phyloP scores from a whole-genome alignment of 1,139 yeast genomes.

The Candida sp. region DNA sequence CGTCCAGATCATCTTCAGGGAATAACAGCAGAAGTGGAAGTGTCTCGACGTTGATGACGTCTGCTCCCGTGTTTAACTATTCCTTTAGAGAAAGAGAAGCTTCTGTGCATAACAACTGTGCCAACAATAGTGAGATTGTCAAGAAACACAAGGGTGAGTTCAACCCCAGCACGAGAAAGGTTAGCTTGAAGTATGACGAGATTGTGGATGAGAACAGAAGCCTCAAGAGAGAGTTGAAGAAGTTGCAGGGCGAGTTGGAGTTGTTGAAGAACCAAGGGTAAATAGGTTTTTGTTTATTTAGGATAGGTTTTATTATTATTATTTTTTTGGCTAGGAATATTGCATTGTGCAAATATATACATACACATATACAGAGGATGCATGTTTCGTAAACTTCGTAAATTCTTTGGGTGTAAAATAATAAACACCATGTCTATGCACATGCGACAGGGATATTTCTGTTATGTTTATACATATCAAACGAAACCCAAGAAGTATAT shows the following conservation, averaged over 20 bases:
- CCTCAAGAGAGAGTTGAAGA: conserved; percentile 14
- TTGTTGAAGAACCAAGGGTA: conserved; percentile 1
- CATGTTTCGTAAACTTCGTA: background rate
- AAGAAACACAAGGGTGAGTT: conserved; percentile 9
- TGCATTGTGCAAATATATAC: background rate
- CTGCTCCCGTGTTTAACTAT: conserved; percentile 5
- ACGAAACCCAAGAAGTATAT: background rate
- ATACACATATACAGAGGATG: background rate
- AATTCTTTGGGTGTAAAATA: background rate
- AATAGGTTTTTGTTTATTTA: background rate
- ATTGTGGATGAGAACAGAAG: conserved; percentile 15
- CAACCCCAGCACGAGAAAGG: conserved; percentile 8
- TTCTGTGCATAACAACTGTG: background rate
- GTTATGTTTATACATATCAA: background rate
- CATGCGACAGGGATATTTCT: background rate
- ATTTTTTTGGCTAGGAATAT: background rate
- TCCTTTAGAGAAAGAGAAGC: conserved; percentile 6
- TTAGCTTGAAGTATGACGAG: conserved; percentile 14
- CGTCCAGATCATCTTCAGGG: conserved; percentile 4
- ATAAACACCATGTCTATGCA: background rate
- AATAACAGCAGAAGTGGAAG: conserved; percentile 4
- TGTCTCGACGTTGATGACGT: conserved; percentile 4
- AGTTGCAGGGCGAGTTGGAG: conserved; percentile 11
- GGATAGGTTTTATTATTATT: background rate
- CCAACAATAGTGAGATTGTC: conserved; percentile 7